Evolutionary conservation across 2,329 filamentous ascomycete species (phyloP), one percentile per base, ranked within the genome.

Genomic region (Colletotrichum filicis): DNA sequence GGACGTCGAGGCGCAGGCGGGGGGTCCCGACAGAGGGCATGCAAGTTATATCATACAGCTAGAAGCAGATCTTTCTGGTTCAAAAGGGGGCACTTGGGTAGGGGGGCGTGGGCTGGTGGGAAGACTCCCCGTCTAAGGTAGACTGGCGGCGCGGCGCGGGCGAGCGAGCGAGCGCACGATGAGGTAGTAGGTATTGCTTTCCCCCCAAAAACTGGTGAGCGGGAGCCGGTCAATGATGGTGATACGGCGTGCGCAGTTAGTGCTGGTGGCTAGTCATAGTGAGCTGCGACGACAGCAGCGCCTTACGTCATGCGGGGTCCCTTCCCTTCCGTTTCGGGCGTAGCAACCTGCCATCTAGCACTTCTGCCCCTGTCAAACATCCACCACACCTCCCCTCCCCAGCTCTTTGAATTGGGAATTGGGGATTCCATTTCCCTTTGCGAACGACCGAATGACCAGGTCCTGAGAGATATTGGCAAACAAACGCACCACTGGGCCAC

Each of bases 281-380:
- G 70, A 70, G 60, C 60, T 35, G 55, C 55, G 28, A 70, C 70
- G 42, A 61, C 55, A 12, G 59, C 66, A 42, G 57, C 58, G 42
- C 59, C 59, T 70, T 70, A 73, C 70, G 71, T 73, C 71, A 73
- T 73, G 56, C 61, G 68, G 61, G 66, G 66, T 71, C 49, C 56
- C 32, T 58, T 30, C 19, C 24, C 61, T 49, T 52, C 71, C 71
- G 71, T 58, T 66, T 73, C 30, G 52, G 67, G 70, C 19, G 60
- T 71, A 73, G 71, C 49, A 46, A n/a, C 19, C 24, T 24, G 53
- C 37, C 32, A 32, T 32, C 22, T 71, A 53, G 56, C 60, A 37
- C 66, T 22, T 42, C 37, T 55, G 19, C 30, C 53, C n/a, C 52
- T 46, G 66, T 57, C 62, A 8, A 65, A 65, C 24, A 64, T 37